Evolutionary conservation across 176 grass and related monocot genomes (phyloP).

Genomic region (Echinochloa phyllopogon): DNA sequence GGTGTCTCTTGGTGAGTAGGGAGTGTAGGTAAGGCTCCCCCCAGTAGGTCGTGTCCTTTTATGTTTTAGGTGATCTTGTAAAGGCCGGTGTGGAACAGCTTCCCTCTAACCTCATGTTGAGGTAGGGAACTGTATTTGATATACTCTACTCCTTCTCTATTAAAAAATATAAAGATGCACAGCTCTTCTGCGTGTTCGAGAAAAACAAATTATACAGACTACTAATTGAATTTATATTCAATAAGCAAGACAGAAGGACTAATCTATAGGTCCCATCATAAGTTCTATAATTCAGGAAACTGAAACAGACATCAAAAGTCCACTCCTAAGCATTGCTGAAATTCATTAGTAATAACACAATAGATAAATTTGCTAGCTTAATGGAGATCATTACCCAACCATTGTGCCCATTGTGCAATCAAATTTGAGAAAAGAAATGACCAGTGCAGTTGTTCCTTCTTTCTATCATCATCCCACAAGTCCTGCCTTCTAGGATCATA

Average conservation of each 20-base stretch:
- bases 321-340: not conserved
- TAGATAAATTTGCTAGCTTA: constrained; percentile 2
- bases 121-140: too few species aligned
- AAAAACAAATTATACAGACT: too few species aligned
- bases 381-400: constrained; percentile 73
- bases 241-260: not conserved
- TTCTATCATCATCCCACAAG: constrained; percentile 66
- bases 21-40: too few species aligned
- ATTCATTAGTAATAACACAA: not conserved
- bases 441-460: constrained; percentile 90
- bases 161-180: too few species aligned
- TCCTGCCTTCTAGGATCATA: constrained; percentile 62
- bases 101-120: too few species aligned
- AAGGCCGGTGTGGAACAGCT: too few species aligned
- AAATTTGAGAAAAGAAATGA: constrained; percentile 84
- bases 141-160: too few species aligned
- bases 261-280: not conserved
- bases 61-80: too few species aligned
- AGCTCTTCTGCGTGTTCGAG: too few species aligned
- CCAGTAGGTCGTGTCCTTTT: too few species aligned
- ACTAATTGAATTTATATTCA: not conserved
- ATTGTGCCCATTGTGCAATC: constrained; percentile 90
- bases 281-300: constrained; percentile 1
- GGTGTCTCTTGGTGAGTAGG: too few species aligned
- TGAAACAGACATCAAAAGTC: not conserved